Base-by-base conservation (phyloP, 805 yeast species). In the Sungouiozyma ichnusensis region DNA sequence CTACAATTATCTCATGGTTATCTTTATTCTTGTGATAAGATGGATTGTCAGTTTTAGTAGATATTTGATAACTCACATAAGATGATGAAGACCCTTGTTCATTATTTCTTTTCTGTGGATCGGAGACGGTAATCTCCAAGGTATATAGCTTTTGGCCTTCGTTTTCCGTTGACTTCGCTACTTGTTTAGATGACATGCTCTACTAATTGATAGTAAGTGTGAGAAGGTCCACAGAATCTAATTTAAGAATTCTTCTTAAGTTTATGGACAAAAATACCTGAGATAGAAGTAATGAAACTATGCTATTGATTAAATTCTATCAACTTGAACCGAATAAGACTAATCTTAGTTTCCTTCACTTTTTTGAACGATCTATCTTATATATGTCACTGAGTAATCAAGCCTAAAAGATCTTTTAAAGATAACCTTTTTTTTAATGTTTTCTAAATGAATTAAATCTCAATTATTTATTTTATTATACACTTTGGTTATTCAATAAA, bases 1-100 rank as follows among this genome's bases (percentile, higher is more conserved):
- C 65, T 11, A 59, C 63, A 16, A 57, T 53, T 8, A 58, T 50
- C 8, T 41, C 48, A 18, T 37, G 8, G 13, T 29, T 35, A 8
- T 39, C 46, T 43, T 46, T 43, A 35, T 47, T 44, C 20, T 51
- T 48, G 33, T 52, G 53, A 43, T 55, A 58, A 4, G 57, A 44
- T 24, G 55, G 53, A 43, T 53, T 51, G 35, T 53, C 46, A 1
- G 63, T 57, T 37, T 57, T 59, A 9, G 65, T 58, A 2, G 62
- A 57, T 9, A 56, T 59, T 37, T 59, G 63, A 43, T 55, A 60
- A 20, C 57, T 61, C 20, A 51, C 62, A 46, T 50, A 62, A 16
- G 59, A 50, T 19, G 59, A 20, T 7, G 58, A 44, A 3, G 56
- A 47, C 13, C 46, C 52, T 27, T 49, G 55, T n/a, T 53, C 61